Base-by-base conservation (phyloP, 352 stramenopile genomes). In the Phytophthora quininea region DNA sequence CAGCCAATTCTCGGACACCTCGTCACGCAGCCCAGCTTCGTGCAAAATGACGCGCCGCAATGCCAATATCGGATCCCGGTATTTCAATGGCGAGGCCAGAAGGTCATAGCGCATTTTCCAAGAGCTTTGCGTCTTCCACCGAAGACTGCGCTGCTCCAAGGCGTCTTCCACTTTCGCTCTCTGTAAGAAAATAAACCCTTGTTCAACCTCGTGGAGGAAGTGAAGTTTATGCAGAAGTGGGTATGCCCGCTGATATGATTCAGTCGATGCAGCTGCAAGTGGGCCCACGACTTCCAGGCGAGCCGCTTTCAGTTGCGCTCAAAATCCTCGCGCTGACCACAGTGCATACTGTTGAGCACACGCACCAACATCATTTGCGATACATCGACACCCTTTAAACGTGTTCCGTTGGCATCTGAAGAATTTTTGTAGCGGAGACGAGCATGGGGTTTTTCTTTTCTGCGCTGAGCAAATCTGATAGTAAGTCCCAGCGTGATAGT, bases 1-100 rank as follows among this genome's bases (percentile, higher is more conserved):
- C 8, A 96, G 66, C 89, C 89, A 96, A 50, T 94, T 95, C 14
- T 82, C 72, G 1, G 84, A 91, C n/a, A 94, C 86, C 58, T 92
- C 75, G 4, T 77, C 77, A 29, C 50, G 74, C 27, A 94, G 61
- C 2, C 78, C 75, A n/a, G 83, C 81, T 64, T 92, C 77, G 33
- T 89, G 77, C 1, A 97, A 58, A 62, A 97, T 79, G 5, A 95
- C 76, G 27, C 90, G 83, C 7, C 89, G 85, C 12, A 96, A 72
- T 30, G 90, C 90, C 30, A 97, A 68, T 59, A 97, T 89, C 7
- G 87, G 89, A 37, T 95, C 87, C 42, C 88, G 76, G 51, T 92
- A 95, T 54, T 93, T 92, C 2, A 97, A 70, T 3, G 88, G 88
- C n/a, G 85, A 76, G 33, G 88, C 76, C 59, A 96, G 80, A 2